These are phyloP conservation scores for Geosmithia morbida DNA, from an alignment of 2,329 filamentous ascomycete species.

Conservation along the genomic window DNA sequence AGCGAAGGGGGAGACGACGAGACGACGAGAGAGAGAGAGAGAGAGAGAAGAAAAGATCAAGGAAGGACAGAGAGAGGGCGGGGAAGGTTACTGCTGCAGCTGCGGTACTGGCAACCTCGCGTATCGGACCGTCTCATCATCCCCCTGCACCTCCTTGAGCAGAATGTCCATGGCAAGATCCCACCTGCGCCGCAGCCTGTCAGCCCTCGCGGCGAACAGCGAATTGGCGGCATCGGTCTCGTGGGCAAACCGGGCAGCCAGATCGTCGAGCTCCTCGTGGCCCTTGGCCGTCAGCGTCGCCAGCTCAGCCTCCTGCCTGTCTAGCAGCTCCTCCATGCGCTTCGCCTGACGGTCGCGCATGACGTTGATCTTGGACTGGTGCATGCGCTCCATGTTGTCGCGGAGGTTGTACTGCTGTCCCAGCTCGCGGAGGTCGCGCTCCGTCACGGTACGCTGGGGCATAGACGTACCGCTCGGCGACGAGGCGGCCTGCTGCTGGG, in stretches of 20 bases:
- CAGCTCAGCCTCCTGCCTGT: conserved; percentile 38
- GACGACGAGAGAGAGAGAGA: no score
- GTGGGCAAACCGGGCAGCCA: conserved; percentile 29
- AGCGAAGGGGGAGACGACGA: no score
- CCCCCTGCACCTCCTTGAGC: conserved; percentile 34
- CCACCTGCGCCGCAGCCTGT: conserved; percentile 34
- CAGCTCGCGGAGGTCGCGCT: conserved; percentile 42
- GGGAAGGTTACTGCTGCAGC: neutral
- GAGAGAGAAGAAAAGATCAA: no score
- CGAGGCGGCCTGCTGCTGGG: neutral
- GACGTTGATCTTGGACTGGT: conserved; percentile 48
- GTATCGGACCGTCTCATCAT: conserved; percentile 26
- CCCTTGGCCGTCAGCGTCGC: conserved; percentile 28
- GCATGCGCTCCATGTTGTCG: conserved; percentile 43
- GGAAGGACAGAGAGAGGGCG: no score
- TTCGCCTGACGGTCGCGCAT: conserved; percentile 50
- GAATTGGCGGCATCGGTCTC: conserved; percentile 33
- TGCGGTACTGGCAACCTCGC: conserved; percentile 16
- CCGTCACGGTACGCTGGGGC: conserved; percentile 39
- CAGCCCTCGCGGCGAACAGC: conserved; percentile 29
- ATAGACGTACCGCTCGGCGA: conserved; percentile 15
- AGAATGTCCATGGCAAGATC: conserved; percentile 35
- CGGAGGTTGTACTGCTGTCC: conserved; percentile 46
- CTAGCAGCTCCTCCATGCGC: conserved; percentile 42
- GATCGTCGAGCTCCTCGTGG: conserved; percentile 29